Base-by-base conservation (phyloP, 192 early-diverging fungal genomes). In the Coemansia sp. region DNA sequence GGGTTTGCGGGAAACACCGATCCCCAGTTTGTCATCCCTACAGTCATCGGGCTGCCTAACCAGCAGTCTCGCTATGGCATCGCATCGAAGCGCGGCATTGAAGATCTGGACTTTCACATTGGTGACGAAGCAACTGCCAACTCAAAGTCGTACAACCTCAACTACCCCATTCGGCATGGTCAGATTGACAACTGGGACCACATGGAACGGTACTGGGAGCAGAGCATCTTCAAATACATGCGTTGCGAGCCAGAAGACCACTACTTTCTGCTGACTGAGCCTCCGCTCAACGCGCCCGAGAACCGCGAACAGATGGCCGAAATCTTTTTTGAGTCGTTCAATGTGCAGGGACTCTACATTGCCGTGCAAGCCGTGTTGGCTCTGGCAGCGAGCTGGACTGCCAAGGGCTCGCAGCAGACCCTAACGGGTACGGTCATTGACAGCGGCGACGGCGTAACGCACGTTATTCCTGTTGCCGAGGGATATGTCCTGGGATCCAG, bases 171-270 rank as follows among this genome's bases (percentile, higher is more conserved):
- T 73, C 88, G 95, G 19, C 97, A 99, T 69, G 97, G 96, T 32
- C 95, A 97, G 83, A 97, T 99, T 70, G 95, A 96, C 41, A 97
- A 98, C 86, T 99, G 96, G 96, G 97, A 99, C 84, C 89, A 96
- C 50, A 99, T 99, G 97, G 97, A 99, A 80, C 91, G 96, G 67
- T 99, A 93, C 86, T 96, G 97, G 92, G 96, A 99, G 83, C 95
- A 96, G 69, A 94, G 90, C 72, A 94, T 99, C 61, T 99, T 98
- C 86, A 94, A 99, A 84, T 96, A 98, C 78, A 76, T 99, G 77
- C 89, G 96, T 60, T 98, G 96, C 82, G 97, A 99, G 82, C 97
- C 97, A 17, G 97, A 99, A 77, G 97, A 99, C 85, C 97, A 99
- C 83, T 89, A 90, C 70, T 98, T 99, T 73, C 69, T 99, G 55